These are phyloP conservation scores for Colletotrichum karsti DNA, from an alignment of 2,329 filamentous ascomycete species.

Conservation along the genomic window DNA sequence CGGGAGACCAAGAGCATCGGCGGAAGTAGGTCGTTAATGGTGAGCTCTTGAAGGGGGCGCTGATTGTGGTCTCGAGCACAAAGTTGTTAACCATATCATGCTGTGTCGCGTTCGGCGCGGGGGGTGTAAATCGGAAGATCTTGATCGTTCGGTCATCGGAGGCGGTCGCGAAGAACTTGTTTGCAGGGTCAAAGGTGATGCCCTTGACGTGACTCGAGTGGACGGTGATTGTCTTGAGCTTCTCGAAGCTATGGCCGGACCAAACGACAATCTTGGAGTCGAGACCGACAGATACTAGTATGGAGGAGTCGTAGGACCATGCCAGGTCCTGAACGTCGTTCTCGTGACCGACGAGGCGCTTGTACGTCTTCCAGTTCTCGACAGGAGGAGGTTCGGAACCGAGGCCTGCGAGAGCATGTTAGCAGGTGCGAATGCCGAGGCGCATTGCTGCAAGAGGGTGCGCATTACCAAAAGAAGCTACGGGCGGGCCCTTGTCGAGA, in stretches of 20 bases:
- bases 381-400: conserved; percentile 80
- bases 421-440: neutral
- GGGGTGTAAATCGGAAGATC: conserved; percentile 93
- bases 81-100: conserved; percentile 99
- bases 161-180: conserved; percentile 98
- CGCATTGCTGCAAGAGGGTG: conserved; percentile 40
- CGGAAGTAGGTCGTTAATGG: conserved; percentile 97
- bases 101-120: conserved; percentile 87
- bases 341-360: conserved; percentile 93
- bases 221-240: conserved; percentile 90
- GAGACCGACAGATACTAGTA: conserved; percentile 93
- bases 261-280: conserved; percentile 99
- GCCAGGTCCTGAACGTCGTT: conserved; percentile 98
- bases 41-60: conserved; percentile 85
- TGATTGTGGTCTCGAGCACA: conserved; percentile 90
- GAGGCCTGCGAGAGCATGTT: conserved; percentile 27
- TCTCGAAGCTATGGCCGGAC: conserved; percentile 98
- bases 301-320: conserved; percentile 96
- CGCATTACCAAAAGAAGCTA: conserved; percentile 76
- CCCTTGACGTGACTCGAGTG: conserved; percentile 99
- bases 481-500: conserved; percentile 82
- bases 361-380: conserved; percentile 97
- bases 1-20: conserved; percentile 96
- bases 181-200: conserved; percentile 97
- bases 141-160: conserved; percentile 97